phyloP scores from a whole-genome alignment of 228 moss, liverwort and hornwort species.

The Sphagnum magellanicum region DNA sequence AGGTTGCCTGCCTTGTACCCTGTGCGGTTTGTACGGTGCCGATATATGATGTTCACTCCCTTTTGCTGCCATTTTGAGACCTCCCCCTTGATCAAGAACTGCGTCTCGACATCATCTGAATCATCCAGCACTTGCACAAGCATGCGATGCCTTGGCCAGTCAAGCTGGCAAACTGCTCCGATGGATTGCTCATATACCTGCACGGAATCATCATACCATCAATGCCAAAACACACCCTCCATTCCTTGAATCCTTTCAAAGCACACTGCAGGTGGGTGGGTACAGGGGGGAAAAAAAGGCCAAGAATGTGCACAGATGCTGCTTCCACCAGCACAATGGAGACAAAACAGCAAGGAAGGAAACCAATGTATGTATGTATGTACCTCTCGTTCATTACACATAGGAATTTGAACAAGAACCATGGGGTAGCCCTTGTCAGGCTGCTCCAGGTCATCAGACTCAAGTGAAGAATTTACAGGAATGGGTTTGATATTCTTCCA shows the following conservation, averaged over 20 bases:
- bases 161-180: conserved; percentile 90
- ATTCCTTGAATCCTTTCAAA: too few species aligned
- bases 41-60: conserved; percentile 80
- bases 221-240: too few species aligned
- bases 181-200: conserved; percentile 99
- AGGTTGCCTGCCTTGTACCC: conserved; percentile 97
- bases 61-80: conserved; percentile 81
- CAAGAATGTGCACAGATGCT: too few species aligned
- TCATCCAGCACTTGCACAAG: conserved; percentile 95
- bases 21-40: conserved; percentile 81
- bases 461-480: conserved; percentile 54
- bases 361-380: not conserved
- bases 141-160: conserved; percentile 87
- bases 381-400: conserved; percentile 71
- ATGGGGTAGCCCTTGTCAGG: conserved; percentile 63
- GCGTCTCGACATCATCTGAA: conserved; percentile 84
- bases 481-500: conserved; percentile 65
- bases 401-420: conserved; percentile 64
- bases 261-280: too few species aligned
- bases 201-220: not conserved
- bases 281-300: too few species aligned
- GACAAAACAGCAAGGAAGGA: too few species aligned
- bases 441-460: conserved; percentile 74
- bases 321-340: too few species aligned
- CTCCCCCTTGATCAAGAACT: conserved; percentile 84